phyloP scores from a whole-genome alignment of 148 eudicot species.

The Vaccinium macrocarpon region DNA sequence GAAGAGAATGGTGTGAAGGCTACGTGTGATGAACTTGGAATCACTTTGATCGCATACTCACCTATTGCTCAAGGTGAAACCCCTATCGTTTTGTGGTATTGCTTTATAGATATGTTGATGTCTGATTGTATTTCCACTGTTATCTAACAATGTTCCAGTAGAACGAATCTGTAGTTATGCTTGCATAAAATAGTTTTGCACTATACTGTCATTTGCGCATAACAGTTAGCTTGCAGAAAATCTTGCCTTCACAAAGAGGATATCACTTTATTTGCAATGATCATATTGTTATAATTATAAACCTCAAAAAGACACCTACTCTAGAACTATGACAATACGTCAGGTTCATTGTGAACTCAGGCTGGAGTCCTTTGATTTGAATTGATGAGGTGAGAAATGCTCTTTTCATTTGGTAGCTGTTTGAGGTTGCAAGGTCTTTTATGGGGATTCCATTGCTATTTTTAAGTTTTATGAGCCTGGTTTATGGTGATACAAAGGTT shows the following conservation, averaged over 20 bases:
- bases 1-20: conserved; percentile 97
- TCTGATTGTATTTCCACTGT: not conserved
- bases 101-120: not conserved
- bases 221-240: not conserved
- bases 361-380: not conserved
- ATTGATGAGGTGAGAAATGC: not conserved
- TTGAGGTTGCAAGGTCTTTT: not conserved
- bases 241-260: not conserved
- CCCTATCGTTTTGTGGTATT: not conserved
- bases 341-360: not conserved
- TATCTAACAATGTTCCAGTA: not conserved
- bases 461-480: not conserved
- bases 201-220: not conserved
- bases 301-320: not conserved
- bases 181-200: not conserved
- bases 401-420: not conserved
- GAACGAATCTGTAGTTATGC: not conserved
- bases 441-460: not conserved
- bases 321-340: not conserved
- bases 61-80: conserved; percentile 90
- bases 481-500: not conserved
- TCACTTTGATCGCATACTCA: conserved; percentile 89
- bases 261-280: not conserved
- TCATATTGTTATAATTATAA: not conserved
- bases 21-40: conserved; percentile 91